A percentile compares a stretch with the other conserved stretches of the same genome.
These are phyloP conservation scores for Leccinum pachyderme DNA, from an alignment of 1,284 basidiomycete genomes.

Conservation along the genomic window DNA sequence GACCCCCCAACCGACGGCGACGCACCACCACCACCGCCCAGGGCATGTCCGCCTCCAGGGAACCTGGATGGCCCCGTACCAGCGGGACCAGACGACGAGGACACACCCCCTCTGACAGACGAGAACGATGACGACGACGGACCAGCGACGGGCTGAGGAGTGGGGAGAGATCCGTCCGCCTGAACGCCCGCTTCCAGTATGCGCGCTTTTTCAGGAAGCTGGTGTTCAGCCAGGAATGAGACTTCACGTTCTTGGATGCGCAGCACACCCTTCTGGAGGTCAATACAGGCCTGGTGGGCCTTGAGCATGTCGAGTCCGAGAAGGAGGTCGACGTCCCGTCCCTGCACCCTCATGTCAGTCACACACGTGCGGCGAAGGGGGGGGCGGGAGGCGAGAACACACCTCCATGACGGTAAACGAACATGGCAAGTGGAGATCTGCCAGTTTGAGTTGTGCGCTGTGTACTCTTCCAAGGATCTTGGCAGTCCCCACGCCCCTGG, in stretches of 20 bases:
- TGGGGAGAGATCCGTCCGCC: constrained; percentile 17
- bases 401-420: constrained; percentile 96
- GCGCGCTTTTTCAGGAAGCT: constrained; percentile 82
- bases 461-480: constrained; percentile 94
- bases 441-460: constrained; percentile 88
- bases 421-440: constrained; percentile 82
- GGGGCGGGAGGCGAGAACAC: constrained; percentile 10
- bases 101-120: constrained; percentile 1
- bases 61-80: constrained; percentile 37
- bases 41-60: constrained; percentile 60
- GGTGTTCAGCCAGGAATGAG: constrained; percentile 89
- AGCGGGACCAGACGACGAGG: constrained; percentile 7
- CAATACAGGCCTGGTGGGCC: constrained; percentile 94
- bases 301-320: constrained; percentile 99
- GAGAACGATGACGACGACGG: constrained; percentile 11
- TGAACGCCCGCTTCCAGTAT: constrained; percentile 36
- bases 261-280: constrained; percentile 84
- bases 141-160: constrained; percentile 9
- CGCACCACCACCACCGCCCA: constrained; percentile 38
- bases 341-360: constrained; percentile 41
- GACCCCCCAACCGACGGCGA: neutral
- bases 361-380: neutral
- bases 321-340: constrained; percentile 87
- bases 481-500: constrained; percentile 94
- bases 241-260: constrained; percentile 88